Base-by-base conservation (phyloP, 441 rosid species). In the Euphorbia corollata region DNA sequence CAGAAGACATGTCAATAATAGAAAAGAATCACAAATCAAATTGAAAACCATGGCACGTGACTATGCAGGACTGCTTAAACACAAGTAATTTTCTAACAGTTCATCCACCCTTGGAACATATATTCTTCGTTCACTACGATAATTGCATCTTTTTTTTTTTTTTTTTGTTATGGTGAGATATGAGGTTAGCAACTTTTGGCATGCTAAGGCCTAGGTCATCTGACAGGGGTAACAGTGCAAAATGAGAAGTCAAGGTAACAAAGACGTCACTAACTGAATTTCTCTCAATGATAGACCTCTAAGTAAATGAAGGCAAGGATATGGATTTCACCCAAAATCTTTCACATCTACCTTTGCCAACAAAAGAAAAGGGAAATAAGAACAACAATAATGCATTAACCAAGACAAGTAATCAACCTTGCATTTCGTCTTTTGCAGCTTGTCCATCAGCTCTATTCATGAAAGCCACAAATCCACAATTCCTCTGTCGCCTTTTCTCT, bases 361-460 rank as follows among this genome's bases (percentile, higher is more conserved):
- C 15, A 10, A 43, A 43, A 43, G n/a, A 43, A 1, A 50, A 50
- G 22, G 55, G 55, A 16, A 16, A 50, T 4, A 50, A 16, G 8
- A 9, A 61, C 2, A 18, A n/a, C 20, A 50, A 30, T 13, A 30
- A 59, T 19, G 27, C 56, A 61, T 45, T 58, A 34, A 34, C 47
- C 62, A 65, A 24, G 60, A 65, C 48, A 53, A 19, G 51, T 45
- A 69, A 27, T 68, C 12, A 78, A 95, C 99, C 99, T 87, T 95
- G 99, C 99, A 95, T 92, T 84, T 95, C 98, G 67, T 95, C 99
- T 81, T 92, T 90, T 64, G 99, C 99, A 76, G 98, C 99, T 78
- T 92, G 99, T 66, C 96, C 99, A 81, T 95, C 98, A 74, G 85
- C 87, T 79, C 99, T 84, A 66, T 90, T 86, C 98, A 95, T 95